Conservation (phyloP, 352 stramenopile species). For the Globisporangium nagaii region DNA sequence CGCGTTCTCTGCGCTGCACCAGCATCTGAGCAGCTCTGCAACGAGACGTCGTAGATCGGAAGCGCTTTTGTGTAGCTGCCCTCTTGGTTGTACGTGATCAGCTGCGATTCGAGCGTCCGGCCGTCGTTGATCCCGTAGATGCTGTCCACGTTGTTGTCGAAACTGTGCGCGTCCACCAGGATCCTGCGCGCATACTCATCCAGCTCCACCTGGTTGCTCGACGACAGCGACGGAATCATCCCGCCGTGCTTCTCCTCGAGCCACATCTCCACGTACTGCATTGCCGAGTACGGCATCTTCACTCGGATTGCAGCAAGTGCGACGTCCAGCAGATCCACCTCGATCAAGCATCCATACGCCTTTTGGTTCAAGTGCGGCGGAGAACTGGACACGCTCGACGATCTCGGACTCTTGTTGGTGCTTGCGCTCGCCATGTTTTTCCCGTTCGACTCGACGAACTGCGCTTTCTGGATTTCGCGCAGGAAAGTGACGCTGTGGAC, state of each 20-base stretch:
- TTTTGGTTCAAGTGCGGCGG: constrained; percentile 17
- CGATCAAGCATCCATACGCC: constrained; percentile 54
- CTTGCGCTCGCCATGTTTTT: constrained; percentile 8
- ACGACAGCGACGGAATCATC: constrained; percentile 34
- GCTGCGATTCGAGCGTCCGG: constrained; percentile 54
- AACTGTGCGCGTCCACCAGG: constrained; percentile 57
- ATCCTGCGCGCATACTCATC: constrained; percentile 38
- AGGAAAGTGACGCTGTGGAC: constrained; percentile 81
- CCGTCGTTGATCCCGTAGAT: constrained; percentile 82
- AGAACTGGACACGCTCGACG: neutral
- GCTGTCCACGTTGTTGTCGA: constrained; percentile 59
- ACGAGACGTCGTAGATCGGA: constrained; percentile 63
- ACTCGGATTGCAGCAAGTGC: constrained; percentile 55
- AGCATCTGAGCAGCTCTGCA: constrained; percentile 24
- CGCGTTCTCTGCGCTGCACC: neutral
- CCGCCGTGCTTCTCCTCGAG: constrained; percentile 55
- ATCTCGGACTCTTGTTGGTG: neutral
- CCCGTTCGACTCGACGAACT: constrained; percentile 67
- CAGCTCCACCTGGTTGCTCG: constrained; percentile 19
- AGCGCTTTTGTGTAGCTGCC: constrained; percentile 50
- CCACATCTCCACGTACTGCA: constrained; percentile 89
- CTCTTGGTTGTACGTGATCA: constrained; percentile 72
- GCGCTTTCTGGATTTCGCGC: constrained; percentile 64
- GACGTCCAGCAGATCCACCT: constrained; percentile 60
- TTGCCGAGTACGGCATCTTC: constrained; percentile 85